phyloP scores from a whole-genome alignment of 208 protist genomes.

The Trypanosoma conorhini region DNA sequence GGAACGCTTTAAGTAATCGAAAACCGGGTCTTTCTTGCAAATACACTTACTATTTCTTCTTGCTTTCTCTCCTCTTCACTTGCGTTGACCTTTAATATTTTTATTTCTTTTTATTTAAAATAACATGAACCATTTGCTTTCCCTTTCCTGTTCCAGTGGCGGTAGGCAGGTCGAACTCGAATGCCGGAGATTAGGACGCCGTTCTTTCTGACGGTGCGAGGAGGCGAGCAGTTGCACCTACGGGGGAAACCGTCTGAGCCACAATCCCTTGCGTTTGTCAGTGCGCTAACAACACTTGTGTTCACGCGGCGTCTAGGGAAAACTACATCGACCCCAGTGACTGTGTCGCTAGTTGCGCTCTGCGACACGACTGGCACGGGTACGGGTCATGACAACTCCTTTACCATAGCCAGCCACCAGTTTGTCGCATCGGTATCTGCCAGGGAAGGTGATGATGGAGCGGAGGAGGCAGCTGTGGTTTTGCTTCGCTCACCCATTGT shows the following conservation, averaged over 20 bases:
- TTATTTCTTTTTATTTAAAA: neutral
- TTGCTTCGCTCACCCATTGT: slow-evolving; percentile 11
- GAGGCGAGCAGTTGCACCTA: neutral
- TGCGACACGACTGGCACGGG: neutral
- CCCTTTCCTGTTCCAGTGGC: neutral
- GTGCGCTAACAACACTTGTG: neutral
- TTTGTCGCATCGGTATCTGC: neutral
- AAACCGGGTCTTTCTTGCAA: no score
- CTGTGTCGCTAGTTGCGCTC: neutral
- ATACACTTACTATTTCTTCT: no score
- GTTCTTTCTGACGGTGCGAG: slow-evolving; percentile 2
- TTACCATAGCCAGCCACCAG: slow-evolving; percentile 1
- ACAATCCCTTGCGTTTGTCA: neutral
- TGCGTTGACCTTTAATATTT: no score
- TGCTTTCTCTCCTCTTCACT: neutral
- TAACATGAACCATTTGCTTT: neutral
- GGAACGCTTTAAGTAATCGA: no score
- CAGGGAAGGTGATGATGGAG: neutral
- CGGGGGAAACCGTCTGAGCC: no score
- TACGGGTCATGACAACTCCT: neutral
- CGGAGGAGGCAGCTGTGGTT: slow-evolving; percentile 7
- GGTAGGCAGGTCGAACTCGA: neutral
- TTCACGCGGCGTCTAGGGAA: neutral
- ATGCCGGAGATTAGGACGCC: slow-evolving; percentile 12
- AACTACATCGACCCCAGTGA: neutral